Evolutionary conservation across 495 filamentous ascomycete genomes (phyloP).

Genomic region (Ramalina intermedia): DNA sequence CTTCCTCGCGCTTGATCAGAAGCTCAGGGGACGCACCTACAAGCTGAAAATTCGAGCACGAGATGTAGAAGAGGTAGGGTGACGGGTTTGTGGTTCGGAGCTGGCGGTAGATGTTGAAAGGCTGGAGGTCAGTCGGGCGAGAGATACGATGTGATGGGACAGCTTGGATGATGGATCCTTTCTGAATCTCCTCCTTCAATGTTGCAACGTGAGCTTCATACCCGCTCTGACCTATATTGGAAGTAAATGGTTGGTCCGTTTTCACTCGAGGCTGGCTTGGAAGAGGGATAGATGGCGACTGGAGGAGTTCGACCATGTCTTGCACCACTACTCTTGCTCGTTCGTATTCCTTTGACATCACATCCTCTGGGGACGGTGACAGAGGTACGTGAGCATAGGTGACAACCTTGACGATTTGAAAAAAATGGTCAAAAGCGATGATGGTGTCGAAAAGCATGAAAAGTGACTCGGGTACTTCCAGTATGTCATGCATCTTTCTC

Average conservation of each 20-base stretch:
- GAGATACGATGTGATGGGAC: slow-evolving; percentile 90
- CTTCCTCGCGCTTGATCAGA: slow-evolving; percentile 67
- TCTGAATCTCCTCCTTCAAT: slow-evolving; percentile 75
- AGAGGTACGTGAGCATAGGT: slow-evolving; percentile 61
- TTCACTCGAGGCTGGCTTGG: slow-evolving; percentile 61
- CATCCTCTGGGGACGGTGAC: slow-evolving; percentile 28
- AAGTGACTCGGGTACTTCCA: slow-evolving; percentile 77
- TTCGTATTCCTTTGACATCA: slow-evolving; percentile 47
- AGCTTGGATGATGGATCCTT: slow-evolving; percentile 92
- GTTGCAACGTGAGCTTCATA: slow-evolving; percentile 74
- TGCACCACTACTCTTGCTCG: slow-evolving; percentile 47
- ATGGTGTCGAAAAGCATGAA: slow-evolving; percentile 99
- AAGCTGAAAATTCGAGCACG: slow-evolving; percentile 79
- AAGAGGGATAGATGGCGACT: slow-evolving; percentile 57
- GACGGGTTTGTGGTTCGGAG: slow-evolving; percentile 90
- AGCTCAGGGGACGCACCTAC: slow-evolving; percentile 90
- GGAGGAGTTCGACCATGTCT: slow-evolving; percentile 51
- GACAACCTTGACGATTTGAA: slow-evolving; percentile 78
- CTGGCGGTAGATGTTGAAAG: slow-evolving; percentile 97
- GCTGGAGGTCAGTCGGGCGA: slow-evolving; percentile 76
- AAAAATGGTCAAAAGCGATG: slow-evolving; percentile 90
- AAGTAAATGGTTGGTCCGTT: slow-evolving; percentile 63
- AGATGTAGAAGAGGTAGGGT: slow-evolving; percentile 92
- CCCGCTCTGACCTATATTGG: slow-evolving; percentile 78
- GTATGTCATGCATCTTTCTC: slow-evolving; percentile 70